phyloP scores from a whole-genome alignment of 2,329 filamentous ascomycete species.

The Scortechinia acanthostroma region DNA sequence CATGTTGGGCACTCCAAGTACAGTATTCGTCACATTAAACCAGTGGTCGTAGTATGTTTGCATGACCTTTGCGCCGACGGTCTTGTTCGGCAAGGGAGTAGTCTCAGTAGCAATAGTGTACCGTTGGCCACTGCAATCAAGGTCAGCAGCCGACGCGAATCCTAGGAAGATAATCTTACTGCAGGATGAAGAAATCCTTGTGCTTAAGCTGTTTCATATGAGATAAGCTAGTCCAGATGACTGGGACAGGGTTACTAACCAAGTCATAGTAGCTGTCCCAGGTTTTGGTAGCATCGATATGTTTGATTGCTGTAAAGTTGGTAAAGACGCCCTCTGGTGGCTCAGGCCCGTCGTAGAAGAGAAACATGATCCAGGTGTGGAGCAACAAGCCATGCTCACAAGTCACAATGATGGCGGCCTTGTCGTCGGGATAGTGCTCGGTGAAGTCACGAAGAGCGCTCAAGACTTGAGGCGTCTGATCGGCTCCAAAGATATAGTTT shows the following conservation, averaged over 20 bases:
- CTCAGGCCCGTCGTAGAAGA: conserved; percentile 52
- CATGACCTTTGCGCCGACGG: conserved; percentile 16
- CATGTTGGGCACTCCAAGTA: conserved; percentile 15
- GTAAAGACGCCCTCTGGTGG: conserved; percentile 44
- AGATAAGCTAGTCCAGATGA: too few relatives aligned
- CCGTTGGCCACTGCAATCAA: conserved; percentile 17
- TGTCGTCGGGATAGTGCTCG: conserved; percentile 46
- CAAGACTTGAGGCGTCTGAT: conserved; percentile 20
- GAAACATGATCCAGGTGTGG: conserved; percentile 50
- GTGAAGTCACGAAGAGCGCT: conserved; percentile 44
- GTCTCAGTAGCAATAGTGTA: conserved; percentile 28
- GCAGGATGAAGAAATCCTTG: too few relatives aligned
- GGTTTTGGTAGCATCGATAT: conserved; percentile 33
- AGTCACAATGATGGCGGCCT: conserved; percentile 52
- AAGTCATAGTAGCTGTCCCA: conserved; percentile 34
- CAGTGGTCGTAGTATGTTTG: conserved; percentile 20
- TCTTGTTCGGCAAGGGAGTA: conserved; percentile 20
- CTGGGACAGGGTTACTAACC: conserved; percentile 31
- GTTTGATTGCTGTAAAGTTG: conserved; percentile 40
- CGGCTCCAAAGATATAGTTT: conserved; percentile 27
- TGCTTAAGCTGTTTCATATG: too few relatives aligned
- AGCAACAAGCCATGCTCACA: conserved; percentile 34
- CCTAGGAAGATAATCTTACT: too few relatives aligned
- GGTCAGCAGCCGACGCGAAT: too few relatives aligned
- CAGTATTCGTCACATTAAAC: conserved; percentile 15